Evolutionary conservation across 2,329 filamentous ascomycete species (phyloP), one percentile per base, ranked within the genome.

Genomic region (Penicillium thymicola): DNA sequence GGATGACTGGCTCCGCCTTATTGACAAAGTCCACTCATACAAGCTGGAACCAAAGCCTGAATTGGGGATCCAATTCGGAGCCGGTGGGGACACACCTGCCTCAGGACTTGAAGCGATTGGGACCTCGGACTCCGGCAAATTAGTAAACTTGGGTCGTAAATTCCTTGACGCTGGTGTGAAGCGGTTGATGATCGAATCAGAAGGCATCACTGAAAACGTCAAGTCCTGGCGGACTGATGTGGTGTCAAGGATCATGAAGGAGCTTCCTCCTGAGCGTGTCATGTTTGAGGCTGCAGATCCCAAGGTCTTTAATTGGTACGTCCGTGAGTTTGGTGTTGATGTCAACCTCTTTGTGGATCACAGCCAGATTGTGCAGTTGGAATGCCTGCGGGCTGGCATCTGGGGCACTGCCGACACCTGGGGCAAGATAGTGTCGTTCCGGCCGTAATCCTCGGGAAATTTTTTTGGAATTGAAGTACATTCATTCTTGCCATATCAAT

Each of bases 221-320:
- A 72, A 69, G 50, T 73, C 68, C 9, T 83, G 82, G 82, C 71
- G 80, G 54, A 84, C 80, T 3, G 81, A 84, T 61, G 80, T 83
- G 3, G 81, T 84, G 16, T 79, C 80, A 40, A 67, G 68, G 28
- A 81, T 83, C 42, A 71, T 84, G 68, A 76, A 77, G 51, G 80
- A 82, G 46, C 55, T 83, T 21, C 79, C 80, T 0, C 59, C 70
- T 11, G 81, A 84, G 58, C 79, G 76, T 21, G 79, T 84, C 55
- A 84, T 84, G 81, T 83, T 84, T 62, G 81, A 84, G 67, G 81
- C 81, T 5, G 82, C 81, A 1, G 81, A 84, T 46, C 81, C 80
- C 0, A 73, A 76, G 27, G 81, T 83, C 5, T 83, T 82, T 56
- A 83, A 82, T 57, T 84, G 79, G 80, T 84, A 82, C 61, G 74